Evolutionary conservation across 352 stramenopile species (phyloP).

Genomic region (Pythium pyrilobum): DNA sequence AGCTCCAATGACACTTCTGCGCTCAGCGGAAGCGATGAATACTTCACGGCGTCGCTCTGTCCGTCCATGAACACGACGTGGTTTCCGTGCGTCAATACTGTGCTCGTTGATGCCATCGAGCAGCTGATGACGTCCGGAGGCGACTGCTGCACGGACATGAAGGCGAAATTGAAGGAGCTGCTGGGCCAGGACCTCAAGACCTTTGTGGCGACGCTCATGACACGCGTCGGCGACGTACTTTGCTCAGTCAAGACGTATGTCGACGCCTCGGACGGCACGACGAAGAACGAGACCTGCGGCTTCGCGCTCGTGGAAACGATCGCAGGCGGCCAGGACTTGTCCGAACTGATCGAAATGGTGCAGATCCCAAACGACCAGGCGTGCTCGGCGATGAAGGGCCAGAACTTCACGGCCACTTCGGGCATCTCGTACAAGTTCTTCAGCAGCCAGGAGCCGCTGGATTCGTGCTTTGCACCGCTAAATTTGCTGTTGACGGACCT

Average conservation of each 20-base stretch:
- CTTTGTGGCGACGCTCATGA: constrained; percentile 16
- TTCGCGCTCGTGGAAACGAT: constrained; percentile 15
- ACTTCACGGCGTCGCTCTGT: constrained; percentile 21
- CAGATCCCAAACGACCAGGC: constrained; percentile 29
- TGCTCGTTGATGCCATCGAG: constrained; percentile 23
- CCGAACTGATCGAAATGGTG: constrained; percentile 22
- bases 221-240: constrained; percentile 23
- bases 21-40: neutral
- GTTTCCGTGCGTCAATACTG: constrained; percentile 28
- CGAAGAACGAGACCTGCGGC: constrained; percentile 25
- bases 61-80: constrained; percentile 27
- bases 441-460: constrained; percentile 16
- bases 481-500: constrained; percentile 31
- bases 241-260: constrained; percentile 24
- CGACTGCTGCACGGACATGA: constrained; percentile 29
- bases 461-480: constrained; percentile 32
- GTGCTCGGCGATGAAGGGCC: constrained; percentile 29
- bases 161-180: constrained; percentile 17
- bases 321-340: constrained; percentile 11
- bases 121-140: constrained; percentile 23
- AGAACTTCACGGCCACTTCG: constrained; percentile 23
- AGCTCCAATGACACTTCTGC: neutral
- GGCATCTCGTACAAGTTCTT: constrained; percentile 26
- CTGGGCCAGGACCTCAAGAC: constrained; percentile 22
- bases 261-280: constrained; percentile 1